A percentile compares a stretch with the other conserved stretches of the same genome.
Evolutionary conservation across 2,329 filamentous ascomycete species (phyloP).

Genomic region (Chaetomiaceae sp.): DNA sequence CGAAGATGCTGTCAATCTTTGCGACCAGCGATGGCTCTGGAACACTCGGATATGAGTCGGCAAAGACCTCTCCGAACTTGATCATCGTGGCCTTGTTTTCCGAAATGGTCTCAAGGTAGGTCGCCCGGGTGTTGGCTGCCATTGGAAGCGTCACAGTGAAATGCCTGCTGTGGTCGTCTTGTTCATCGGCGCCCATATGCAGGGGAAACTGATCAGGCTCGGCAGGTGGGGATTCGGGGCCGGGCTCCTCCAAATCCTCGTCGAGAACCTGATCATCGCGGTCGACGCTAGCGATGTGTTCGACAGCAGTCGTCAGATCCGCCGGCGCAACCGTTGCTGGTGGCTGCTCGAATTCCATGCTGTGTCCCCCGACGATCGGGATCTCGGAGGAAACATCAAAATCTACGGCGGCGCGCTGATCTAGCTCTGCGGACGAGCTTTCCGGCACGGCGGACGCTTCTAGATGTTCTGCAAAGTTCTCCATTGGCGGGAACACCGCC

Average conservation of each 20-base stretch:
- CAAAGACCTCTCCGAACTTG: constrained; percentile 43
- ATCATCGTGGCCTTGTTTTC: constrained; percentile 42
- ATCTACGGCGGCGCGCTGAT: too few species aligned
- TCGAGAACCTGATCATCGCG: constrained; percentile 6
- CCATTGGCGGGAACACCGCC: constrained; percentile 7
- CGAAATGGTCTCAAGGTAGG: constrained; percentile 49
- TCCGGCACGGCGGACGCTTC: not conserved
- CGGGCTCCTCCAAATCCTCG: not conserved
- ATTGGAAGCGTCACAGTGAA: constrained; percentile 55
- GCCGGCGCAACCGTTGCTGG: constrained; percentile 24
- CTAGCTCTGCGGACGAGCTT: not conserved
- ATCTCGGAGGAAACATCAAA: not conserved
- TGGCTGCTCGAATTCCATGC: constrained; percentile 14
- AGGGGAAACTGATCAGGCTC: not conserved
- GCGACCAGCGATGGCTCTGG: constrained; percentile 39
- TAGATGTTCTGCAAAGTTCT: constrained; percentile 1
- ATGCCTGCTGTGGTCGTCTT: constrained; percentile 26
- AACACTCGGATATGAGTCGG: constrained; percentile 34
- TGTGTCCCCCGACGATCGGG: not conserved
- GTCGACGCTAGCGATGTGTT: not conserved
- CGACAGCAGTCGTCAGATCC: constrained; percentile 21
- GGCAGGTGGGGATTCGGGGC: not conserved
- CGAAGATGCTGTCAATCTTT: constrained; percentile 50
- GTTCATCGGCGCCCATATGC: constrained; percentile 10
- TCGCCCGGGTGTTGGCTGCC: constrained; percentile 47